Percentiles rank a stretch among this genome's conserved stretches.
Evolutionary conservation across 495 filamentous ascomycete species (phyloP).

Genomic region (Tuber melanosporum): DNA sequence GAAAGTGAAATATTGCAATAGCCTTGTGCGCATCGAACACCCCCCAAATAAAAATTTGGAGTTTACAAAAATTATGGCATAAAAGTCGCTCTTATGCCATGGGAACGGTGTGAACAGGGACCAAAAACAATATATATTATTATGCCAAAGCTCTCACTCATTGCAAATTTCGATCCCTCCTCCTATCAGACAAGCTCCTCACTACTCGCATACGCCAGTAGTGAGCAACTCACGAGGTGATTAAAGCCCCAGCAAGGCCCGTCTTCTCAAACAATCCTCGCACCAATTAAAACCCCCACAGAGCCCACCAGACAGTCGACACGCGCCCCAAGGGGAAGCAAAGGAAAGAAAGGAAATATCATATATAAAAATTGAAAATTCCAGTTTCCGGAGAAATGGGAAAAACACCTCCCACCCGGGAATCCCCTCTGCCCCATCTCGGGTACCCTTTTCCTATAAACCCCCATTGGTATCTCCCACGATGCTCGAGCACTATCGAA

Average conservation of each 20-base stretch:
- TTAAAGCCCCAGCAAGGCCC: not conserved
- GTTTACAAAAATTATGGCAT: too few species aligned
- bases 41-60: too few species aligned
- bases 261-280: too few species aligned
- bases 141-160: not conserved
- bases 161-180: not conserved
- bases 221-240: not conserved
- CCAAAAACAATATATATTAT: too few species aligned
- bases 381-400: not conserved
- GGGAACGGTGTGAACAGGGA: too few species aligned
- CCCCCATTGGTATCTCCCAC: not conserved
- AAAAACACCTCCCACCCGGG: not conserved
- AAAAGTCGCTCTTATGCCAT: too few species aligned
- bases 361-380: too few species aligned
- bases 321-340: not conserved
- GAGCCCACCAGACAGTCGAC: not conserved
- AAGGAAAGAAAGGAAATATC: not conserved
- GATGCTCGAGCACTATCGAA: not conserved
- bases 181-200: not conserved
- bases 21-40: too few species aligned
- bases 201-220: not conserved
- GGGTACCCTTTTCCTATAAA: not conserved
- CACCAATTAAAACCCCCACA: not conserved
- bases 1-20: too few species aligned
- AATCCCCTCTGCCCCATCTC: not conserved